Base-by-base conservation (phyloP, 352 stramenopile genomes). In the Globisporangium heterothallicum region DNA sequence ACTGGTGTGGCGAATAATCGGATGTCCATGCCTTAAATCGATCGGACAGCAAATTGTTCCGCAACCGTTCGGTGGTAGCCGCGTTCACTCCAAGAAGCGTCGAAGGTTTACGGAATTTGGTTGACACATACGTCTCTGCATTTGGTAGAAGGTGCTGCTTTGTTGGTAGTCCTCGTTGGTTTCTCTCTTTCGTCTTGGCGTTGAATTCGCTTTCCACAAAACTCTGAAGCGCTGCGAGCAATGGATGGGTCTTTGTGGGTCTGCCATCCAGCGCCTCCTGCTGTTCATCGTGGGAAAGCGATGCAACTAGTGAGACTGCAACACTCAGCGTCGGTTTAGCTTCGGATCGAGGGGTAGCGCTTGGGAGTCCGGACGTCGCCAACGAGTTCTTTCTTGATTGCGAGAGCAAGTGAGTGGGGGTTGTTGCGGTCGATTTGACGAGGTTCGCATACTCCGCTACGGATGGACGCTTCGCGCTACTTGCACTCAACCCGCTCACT, bases 221-320 rank as follows among this genome's bases (percentile, higher is more conserved):
- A n/a, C 72, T 70, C 53, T 85, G 67, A 29, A 90, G 58, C 7
- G 76, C 76, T 42, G 86, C 70, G 0, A 90, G 58, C 22, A 88
- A 44, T 16, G 79, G 76, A 41, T 90, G 79, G 1, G 53, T 75
- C 62, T 86, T 88, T 5, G 85, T 52, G 0, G 76, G 76, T n/a
- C 75, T 71, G 3, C 54, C 60, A 42, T 87, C 76, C 4, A 89
- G 54, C 26, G 59, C 76, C 42, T 89, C 78, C 36, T 86, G 78
- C 46, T 89, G 70, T 42, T 89, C 74, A 43, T 77, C 71, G 50
- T 86, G 70, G 43, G 78, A 87, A 26, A 89, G 63, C 4, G 78
- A 89, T 19, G 81, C 75, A 3, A 87, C 78, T 3, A 89, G 58
- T 7, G 78, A 89, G 13, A 86, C 75, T 4, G 74, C 78, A 13